Evolutionary conservation across 805 yeast genomes (phyloP).

Genomic region (Nadsonia fulvescens): DNA sequence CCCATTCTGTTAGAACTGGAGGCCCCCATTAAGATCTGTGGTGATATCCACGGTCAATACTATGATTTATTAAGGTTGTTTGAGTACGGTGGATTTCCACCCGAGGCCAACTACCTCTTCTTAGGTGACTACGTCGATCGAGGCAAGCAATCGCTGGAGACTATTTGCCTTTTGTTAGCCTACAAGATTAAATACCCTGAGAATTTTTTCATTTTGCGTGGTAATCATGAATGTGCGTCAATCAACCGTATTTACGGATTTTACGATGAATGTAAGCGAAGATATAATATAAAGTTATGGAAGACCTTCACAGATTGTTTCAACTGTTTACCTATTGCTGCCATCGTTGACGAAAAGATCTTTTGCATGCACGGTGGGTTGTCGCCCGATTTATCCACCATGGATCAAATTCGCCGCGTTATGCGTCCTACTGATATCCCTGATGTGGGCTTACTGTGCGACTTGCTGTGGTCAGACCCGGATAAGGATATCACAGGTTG

Average conservation of each 20-base stretch:
- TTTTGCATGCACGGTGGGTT: conserved; percentile 98
- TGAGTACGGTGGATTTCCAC: conserved; percentile 98
- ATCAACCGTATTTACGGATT: conserved; percentile 96
- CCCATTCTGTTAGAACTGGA: conserved; percentile 90
- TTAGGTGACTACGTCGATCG: conserved; percentile 97
- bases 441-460: conserved; percentile 91
- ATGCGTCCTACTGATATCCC: conserved; percentile 99
- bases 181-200: conserved; percentile 97
- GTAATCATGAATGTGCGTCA: conserved; percentile 97
- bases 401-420: conserved; percentile 97
- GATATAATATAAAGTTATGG: conserved; percentile 96
- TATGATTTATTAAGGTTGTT: conserved; percentile 87
- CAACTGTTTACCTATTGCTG: conserved; percentile 96
- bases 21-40: conserved; percentile 89
- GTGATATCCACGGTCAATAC: conserved; percentile 97
- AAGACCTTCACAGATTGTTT: conserved; percentile 97
- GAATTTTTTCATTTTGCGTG: conserved; percentile 89
- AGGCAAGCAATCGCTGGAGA: conserved; percentile 93
- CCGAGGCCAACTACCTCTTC: conserved; percentile 91
- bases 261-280: conserved; percentile 92
- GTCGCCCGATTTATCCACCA: conserved; percentile 89
- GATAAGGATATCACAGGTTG: conserved; percentile 97
- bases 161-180: conserved; percentile 83
- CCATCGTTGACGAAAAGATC: conserved; percentile 93
- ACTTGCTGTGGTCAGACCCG: conserved; percentile 95